Evolutionary conservation across 2,329 filamentous ascomycete genomes (phyloP).

Genomic region (Pseudogymnoascus sp.): DNA sequence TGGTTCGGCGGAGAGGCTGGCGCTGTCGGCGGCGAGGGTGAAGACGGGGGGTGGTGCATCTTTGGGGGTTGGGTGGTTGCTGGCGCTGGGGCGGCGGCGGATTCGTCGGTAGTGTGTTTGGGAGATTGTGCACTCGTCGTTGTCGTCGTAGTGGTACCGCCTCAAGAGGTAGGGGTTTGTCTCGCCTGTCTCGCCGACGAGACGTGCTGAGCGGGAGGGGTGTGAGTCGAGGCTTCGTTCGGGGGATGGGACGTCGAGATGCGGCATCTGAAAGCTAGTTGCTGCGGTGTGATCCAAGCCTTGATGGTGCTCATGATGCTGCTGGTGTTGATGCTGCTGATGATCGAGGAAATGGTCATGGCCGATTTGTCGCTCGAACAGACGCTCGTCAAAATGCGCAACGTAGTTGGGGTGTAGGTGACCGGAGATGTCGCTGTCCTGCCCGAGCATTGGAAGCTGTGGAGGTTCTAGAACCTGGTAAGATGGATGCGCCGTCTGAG

Average conservation of each 20-base stretch:
- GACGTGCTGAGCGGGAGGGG: conserved; percentile 22
- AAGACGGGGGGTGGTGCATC: conserved; percentile 28
- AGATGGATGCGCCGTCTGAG: not conserved
- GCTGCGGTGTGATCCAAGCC: conserved; percentile 14
- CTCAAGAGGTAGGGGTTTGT: conserved; percentile 28
- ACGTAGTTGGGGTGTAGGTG: not conserved
- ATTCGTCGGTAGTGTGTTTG: conserved; percentile 28
- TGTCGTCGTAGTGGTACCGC: conserved; percentile 26
- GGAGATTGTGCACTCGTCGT: conserved; percentile 29
- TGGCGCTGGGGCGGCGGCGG: conserved; percentile 15
- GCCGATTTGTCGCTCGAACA: conserved; percentile 21
- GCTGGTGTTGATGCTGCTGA: conserved; percentile 21
- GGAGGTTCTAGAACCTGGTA: not conserved
- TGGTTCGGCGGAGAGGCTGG: conserved; percentile 27
- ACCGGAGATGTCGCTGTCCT: not conserved
- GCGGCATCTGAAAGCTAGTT: conserved; percentile 23
- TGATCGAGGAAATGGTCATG: conserved; percentile 19
- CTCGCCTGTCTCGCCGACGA: conserved; percentile 30
- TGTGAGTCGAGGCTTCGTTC: conserved; percentile 24
- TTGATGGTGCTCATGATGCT: conserved; percentile 20
- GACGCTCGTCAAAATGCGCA: not conserved
- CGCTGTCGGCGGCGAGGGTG: conserved; percentile 27
- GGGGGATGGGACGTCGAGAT: conserved; percentile 16
- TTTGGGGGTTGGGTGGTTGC: conserved; percentile 19
- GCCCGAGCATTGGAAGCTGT: not conserved